phyloP scores from a whole-genome alignment of 2,329 filamentous ascomycete species.

The Cyclaneusma minus region DNA sequence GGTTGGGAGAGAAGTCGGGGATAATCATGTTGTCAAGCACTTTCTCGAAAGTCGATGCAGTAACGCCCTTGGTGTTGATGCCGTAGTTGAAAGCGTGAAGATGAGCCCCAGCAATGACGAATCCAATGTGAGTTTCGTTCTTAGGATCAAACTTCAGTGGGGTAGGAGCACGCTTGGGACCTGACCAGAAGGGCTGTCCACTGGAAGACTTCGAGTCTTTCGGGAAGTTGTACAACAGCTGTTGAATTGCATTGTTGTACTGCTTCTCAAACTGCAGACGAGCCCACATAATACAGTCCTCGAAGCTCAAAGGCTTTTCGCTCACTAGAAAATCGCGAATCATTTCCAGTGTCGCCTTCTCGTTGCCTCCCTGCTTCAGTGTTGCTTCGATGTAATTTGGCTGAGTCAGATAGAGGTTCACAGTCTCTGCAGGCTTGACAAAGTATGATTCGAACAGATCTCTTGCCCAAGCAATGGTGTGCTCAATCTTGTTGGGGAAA shows the following conservation, averaged over 20 bases:
- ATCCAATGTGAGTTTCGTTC: constrained; percentile 76
- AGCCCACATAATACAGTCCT: constrained; percentile 95
- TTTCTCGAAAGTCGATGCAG: constrained; percentile 57
- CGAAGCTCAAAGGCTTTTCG: constrained; percentile 80
- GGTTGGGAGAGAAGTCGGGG: constrained; percentile 82
- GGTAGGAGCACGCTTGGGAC: constrained; percentile 90
- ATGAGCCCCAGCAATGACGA: constrained; percentile 77
- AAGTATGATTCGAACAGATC: constrained; percentile 92
- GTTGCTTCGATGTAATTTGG: constrained; percentile 79
- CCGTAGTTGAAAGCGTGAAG: constrained; percentile 97
- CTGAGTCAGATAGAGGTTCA: constrained; percentile 85
- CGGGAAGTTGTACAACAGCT: constrained; percentile 92
- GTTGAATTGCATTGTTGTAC: constrained; percentile 92
- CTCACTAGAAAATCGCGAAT: constrained; percentile 82
- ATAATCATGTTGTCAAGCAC: constrained; percentile 88
- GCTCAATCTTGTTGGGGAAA: constrained; percentile 96
- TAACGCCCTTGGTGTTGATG: constrained; percentile 68
- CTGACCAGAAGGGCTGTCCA: constrained; percentile 92
- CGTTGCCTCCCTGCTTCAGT: constrained; percentile 84
- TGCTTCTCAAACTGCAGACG: constrained; percentile 89
- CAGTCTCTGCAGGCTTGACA: constrained; percentile 82
- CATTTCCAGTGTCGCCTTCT: constrained; percentile 84
- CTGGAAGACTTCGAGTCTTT: constrained; percentile 81
- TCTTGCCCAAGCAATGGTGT: constrained; percentile 95
- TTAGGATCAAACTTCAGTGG: constrained; percentile 75